phyloP scores from a whole-genome alignment of 2,329 filamentous ascomycete genomes.

The Cercospora zeae-maydis region DNA sequence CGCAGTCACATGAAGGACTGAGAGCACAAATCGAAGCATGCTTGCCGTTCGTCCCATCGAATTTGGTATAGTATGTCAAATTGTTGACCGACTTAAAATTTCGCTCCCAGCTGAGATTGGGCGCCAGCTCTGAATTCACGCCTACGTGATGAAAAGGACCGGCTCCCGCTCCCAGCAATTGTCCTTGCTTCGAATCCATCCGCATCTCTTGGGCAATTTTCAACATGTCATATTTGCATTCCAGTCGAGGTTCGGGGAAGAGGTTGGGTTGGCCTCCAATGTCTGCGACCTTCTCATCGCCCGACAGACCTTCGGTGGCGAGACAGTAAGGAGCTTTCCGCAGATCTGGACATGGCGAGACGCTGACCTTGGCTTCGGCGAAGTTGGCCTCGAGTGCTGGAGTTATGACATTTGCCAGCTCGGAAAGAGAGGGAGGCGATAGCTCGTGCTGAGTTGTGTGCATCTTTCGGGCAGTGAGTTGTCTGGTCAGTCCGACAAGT shows the following conservation, averaged over 20 bases:
- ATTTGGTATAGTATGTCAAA: slow-evolving; percentile 36
- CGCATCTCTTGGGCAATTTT: slow-evolving; percentile 29
- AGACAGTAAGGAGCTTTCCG: slow-evolving; percentile 29
- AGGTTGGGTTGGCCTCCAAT: slow-evolving; percentile 34
- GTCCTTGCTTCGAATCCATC: slow-evolving; percentile 24
- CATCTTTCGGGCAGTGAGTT: slow-evolving; percentile 18
- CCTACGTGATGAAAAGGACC: slow-evolving; percentile 32
- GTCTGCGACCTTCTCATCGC: slow-evolving; percentile 31
- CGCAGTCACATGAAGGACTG: slow-evolving; percentile 29
- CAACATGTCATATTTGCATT: slow-evolving; percentile 32
- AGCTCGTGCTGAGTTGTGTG: slow-evolving; percentile 26
- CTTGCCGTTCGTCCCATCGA: slow-evolving; percentile 46
- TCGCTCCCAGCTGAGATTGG: slow-evolving; percentile 31
- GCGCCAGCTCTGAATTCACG: slow-evolving; percentile 31
- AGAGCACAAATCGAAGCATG: slow-evolving; percentile 25
- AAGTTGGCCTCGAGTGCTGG: slow-evolving; percentile 30
- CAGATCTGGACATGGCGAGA: slow-evolving; percentile 30
- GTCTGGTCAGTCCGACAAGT: not conserved
- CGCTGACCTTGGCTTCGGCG: slow-evolving; percentile 20
- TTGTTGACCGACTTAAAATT: slow-evolving; percentile 27
- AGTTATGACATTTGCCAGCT: slow-evolving; percentile 24
- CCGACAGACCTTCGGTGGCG: slow-evolving; percentile 29
- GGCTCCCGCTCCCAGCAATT: slow-evolving; percentile 32
- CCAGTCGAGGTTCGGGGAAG: slow-evolving; percentile 30
- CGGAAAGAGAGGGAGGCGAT: slow-evolving; percentile 27